phyloP scores from a whole-genome alignment of 1,284 basidiomycete genomes.

The Golubevia sp. region DNA sequence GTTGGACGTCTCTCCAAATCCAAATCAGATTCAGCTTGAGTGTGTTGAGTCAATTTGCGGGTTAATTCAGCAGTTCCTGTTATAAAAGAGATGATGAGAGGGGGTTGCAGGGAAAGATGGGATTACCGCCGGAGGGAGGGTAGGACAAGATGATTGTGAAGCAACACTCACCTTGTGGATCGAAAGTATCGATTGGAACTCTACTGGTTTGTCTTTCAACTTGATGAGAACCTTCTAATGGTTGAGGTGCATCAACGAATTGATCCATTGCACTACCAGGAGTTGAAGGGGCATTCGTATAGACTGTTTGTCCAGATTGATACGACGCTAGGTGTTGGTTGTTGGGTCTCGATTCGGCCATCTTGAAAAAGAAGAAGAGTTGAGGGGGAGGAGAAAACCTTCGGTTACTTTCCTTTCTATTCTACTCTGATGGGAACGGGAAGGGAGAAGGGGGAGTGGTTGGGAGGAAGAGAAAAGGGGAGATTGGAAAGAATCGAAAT shows the following conservation, averaged over 20 bases:
- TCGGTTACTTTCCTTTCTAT: too few relatives aligned
- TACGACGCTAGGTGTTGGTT: background rate
- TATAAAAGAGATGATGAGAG: background rate
- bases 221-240: background rate
- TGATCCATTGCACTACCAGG: background rate
- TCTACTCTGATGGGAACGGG: too few relatives aligned
- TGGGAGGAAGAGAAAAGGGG: too few relatives aligned
- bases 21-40: background rate
- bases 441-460: too few relatives aligned
- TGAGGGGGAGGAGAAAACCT: too few relatives aligned
- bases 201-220: background rate
- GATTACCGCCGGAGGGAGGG: background rate
- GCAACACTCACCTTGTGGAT: background rate
- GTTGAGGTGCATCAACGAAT: background rate
- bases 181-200: background rate
- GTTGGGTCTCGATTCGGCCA: background rate
- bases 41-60: conserved; percentile 23
- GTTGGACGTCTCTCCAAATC: conserved; percentile 1
- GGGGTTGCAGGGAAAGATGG: background rate
- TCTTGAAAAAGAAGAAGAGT: too few relatives aligned
- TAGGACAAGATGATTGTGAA: background rate
- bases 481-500: too few relatives aligned
- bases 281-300: background rate
- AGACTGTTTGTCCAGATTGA: background rate
- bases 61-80: conserved; percentile 25